Evolutionary conservation across 148 eudicot genomes (phyloP), one percentile per base, ranked within the genome.

Genomic region (Fallopia convolvulus): DNA sequence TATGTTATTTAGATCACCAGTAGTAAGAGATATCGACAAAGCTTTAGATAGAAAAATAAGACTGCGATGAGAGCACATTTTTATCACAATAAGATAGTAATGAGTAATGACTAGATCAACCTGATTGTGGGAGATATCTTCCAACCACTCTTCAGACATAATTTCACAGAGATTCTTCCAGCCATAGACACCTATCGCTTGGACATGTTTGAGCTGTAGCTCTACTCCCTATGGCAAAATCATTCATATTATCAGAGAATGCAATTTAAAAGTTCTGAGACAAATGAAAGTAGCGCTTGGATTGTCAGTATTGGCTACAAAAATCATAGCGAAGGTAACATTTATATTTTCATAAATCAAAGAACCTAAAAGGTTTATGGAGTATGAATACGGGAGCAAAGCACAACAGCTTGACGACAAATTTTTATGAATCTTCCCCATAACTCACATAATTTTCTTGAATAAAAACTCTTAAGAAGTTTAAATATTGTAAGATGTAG

Each of bases 61-160:
- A 46, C 49, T 53, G 26, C 8, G 14, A 53, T 18, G 39, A 13
- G 30, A 52, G 44, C 39, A 56, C 23, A 53, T 30, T 52, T n/a
- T n/a, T 2, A 73, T 6, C 2, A 48, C 41, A 74, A 18, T 49
- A 33, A 55, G 47, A 52, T 33, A 7, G 33, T 36, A 9, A 32
- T 12, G 2, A 55, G n/a, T n/a, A n/a, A n/a, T n/a, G n/a, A n/a
- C 39, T 20, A 79, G 40, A 71, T 23, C 81, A 80, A 95, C 99
- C 97, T 95, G 99, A 85, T 91, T 91, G 70, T 86, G 94, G 78
- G 99, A 95, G 68, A 95, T 92, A 84, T 95, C 99, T 85, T 92
- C 97, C 82, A 88, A 86, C 99, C 99, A 95, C 83, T 95, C 97
- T 76, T 96, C 97, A 42, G 87, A 6, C 71, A 86, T 82, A 46